phyloP scores from a whole-genome alignment of 306 rosid species.

The Hylodesmum podocarpum region DNA sequence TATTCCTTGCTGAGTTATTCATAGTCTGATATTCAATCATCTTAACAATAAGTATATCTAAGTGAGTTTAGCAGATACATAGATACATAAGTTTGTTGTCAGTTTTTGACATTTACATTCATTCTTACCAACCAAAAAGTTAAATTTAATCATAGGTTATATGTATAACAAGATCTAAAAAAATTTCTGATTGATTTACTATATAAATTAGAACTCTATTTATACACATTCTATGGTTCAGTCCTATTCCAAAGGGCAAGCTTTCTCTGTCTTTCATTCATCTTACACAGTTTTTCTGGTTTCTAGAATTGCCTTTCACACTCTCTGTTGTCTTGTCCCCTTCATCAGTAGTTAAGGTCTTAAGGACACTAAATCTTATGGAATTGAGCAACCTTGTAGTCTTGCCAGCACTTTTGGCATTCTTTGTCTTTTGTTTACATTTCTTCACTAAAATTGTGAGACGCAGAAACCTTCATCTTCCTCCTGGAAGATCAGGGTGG shows the following conservation, averaged over 20 bases:
- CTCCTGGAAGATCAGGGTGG: conserved; percentile 46
- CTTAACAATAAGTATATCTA: too few species aligned
- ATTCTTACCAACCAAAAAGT: too few species aligned
- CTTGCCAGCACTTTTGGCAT: conserved; percentile 29
- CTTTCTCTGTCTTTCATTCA: background rate
- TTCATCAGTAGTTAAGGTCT: background rate
- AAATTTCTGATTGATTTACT: too few species aligned
- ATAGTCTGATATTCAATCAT: background rate
- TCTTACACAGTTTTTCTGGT: background rate
- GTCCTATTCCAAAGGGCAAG: background rate
- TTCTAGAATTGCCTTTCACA: background rate
- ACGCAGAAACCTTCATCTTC: conserved; percentile 39
- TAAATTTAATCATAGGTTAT: background rate
- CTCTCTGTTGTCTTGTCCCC: background rate
- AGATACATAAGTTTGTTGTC: too few species aligned
- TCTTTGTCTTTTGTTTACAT: conserved; percentile 23
- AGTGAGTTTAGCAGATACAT: too few species aligned
- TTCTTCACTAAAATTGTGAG: conserved; percentile 29
- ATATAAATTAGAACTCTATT: background rate
- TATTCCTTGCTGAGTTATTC: background rate
- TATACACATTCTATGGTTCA: background rate
- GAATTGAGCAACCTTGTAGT: conserved; percentile 26
- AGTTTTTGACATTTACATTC: too few species aligned
- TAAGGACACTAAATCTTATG: background rate
- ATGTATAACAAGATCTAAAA: background rate